Evolutionary conservation across 129 eudicot genomes (phyloP), one percentile per base, ranked within the genome.

Genomic region (Flaveria linearis): DNA sequence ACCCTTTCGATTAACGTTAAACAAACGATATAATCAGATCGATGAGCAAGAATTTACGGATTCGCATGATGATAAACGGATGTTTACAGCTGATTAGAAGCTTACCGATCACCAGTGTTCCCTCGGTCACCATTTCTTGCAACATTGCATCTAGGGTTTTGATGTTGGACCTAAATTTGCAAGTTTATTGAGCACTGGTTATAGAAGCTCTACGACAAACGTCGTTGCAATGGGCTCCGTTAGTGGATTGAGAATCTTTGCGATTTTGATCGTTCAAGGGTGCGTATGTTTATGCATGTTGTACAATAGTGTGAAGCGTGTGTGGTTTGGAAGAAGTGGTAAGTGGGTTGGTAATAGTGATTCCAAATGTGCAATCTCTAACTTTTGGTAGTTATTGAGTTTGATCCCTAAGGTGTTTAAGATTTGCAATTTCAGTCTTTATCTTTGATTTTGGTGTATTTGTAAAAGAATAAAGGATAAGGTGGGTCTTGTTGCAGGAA

Each of bases 21-120:
- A 39, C 30, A 72, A 72, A 28, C 36, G 42, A 42, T 23, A 55
- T 6, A 20, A 26, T 67, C 67, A 60, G 72, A 39, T 46, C 73
- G 41, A 22, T 22, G 13, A 46, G 65, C 68, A 66, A 57, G 18
- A 41, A 53, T 74, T 71, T 66, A 33, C 26, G 26, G 39, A 50
- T 71, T 71, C 14, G 45, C n/a, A 50, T 22, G 22, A 67, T 12
- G n/a, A 61, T 15, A 22, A 22, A 22, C n/a, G 23, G 50, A 71
- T 23, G 18, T 47, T 49, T 20, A 56, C 7, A 28, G 47, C 16
- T 14, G 57, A 60, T 50, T 58, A 13, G 77, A 78, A 70, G 75
- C 84, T 76, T 71, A 88, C 94, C 88, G 71, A 88, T 84, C 66
- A 88, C 96, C 33, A 74, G 36, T 39, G 96, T 85, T 81, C 78